phyloP scores from a whole-genome alignment of 768 basidiomycete genomes.

The Termitomyces sp. region DNA sequence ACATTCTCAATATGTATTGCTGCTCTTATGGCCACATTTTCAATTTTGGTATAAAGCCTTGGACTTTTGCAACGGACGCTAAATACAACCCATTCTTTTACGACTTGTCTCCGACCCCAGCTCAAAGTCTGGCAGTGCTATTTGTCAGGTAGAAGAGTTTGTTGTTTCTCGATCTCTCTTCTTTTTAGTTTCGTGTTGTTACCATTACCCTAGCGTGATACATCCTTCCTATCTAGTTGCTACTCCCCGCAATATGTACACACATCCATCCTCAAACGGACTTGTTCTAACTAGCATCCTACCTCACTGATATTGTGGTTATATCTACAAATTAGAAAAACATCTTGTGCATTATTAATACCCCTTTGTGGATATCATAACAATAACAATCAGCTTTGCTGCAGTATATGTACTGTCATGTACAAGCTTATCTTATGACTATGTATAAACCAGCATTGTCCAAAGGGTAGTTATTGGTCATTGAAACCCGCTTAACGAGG shows the following conservation, averaged over 20 bases:
- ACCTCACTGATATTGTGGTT: background rate
- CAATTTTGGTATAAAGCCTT: slow-evolving; percentile 3
- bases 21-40: slow-evolving; percentile 1
- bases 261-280: background rate
- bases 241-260: background rate
- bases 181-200: background rate
- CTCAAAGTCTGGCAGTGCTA: background rate
- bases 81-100: background rate
- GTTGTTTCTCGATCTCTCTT: background rate
- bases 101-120: background rate
- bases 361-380: background rate
- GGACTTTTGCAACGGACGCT: background rate
- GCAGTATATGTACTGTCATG: background rate
- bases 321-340: background rate
- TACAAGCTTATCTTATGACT: background rate
- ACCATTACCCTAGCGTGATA: background rate
- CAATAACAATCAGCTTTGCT: background rate
- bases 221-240: background rate
- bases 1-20: slow-evolving; percentile 4
- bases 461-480: too few relatives aligned
- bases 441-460: background rate
- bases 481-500: too few relatives aligned
- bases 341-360: background rate
- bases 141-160: background rate
- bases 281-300: background rate